Conservation (phyloP, 129 eudicot genomes). For the Gnaphalium uliginosum region DNA sequence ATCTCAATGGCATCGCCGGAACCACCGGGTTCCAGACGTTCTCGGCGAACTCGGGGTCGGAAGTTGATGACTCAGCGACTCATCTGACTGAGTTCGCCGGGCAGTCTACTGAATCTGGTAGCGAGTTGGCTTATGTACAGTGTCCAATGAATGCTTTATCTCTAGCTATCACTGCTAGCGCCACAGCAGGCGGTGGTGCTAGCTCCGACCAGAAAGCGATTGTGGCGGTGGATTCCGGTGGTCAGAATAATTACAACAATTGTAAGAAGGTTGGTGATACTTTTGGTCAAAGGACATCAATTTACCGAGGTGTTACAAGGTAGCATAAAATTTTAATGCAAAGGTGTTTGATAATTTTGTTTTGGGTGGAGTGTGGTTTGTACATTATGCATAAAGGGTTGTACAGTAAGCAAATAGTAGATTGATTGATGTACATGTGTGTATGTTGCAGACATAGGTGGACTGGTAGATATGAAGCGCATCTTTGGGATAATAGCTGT, state of each 20-base stretch:
- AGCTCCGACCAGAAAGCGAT: constrained; percentile 37
- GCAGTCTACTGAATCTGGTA: constrained; percentile 62
- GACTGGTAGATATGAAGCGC: constrained; percentile 99
- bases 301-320: constrained; percentile 98
- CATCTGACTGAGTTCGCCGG: constrained; percentile 46
- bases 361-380: neutral
- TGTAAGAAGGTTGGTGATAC: constrained; percentile 79
- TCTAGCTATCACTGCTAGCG: constrained; percentile 34
- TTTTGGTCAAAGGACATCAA: constrained; percentile 93
- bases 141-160: constrained; percentile 51
- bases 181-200: constrained; percentile 14
- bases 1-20: constrained; percentile 48
- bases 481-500: constrained; percentile 99
- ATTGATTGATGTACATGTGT: constrained; percentile 10
- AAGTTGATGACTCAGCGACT: constrained; percentile 78
- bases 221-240: constrained; percentile 49
- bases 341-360: constrained; percentile 2
- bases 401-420: neutral
- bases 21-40: constrained; percentile 69
- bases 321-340: constrained; percentile 13
- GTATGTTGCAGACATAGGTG: constrained; percentile 81
- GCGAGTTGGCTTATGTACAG: constrained; percentile 62
- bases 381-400: constrained; percentile 14
- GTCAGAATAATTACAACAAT: constrained; percentile 22
- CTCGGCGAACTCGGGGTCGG: constrained; percentile 93